phyloP scores from a whole-genome alignment of 495 filamentous ascomycete species.

The Aspergillus bertholletiae region DNA sequence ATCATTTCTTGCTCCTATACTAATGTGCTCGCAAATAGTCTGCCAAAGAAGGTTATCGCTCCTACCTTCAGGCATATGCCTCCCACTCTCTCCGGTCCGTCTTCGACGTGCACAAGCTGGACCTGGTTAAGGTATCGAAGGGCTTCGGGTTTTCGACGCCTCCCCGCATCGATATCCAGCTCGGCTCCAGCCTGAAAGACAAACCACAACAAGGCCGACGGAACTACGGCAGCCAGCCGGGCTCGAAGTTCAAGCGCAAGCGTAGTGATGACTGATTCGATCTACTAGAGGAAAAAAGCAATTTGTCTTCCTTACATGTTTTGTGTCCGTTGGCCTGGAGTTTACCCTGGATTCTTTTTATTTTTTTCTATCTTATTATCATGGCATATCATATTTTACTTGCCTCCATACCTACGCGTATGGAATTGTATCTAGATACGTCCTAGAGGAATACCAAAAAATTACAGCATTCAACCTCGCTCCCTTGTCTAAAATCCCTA shows the following conservation, averaged over 20 bases:
- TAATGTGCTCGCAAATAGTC: conserved; percentile 35
- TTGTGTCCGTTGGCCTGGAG: background rate
- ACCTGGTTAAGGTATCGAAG: conserved; percentile 90
- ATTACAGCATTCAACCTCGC: background rate
- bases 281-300: background rate
- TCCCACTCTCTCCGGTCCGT: conserved; percentile 85
- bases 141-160: conserved; percentile 86
- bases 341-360: background rate
- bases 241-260: conserved; percentile 44
- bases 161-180: conserved; percentile 84
- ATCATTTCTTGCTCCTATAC: background rate
- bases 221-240: conserved; percentile 73
- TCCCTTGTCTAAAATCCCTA: background rate
- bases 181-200: conserved; percentile 93
- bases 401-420: background rate
- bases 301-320: background rate
- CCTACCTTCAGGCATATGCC: conserved; percentile 92
- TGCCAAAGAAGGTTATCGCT: conserved; percentile 69
- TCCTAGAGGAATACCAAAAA: background rate
- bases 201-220: conserved; percentile 64
- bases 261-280: background rate
- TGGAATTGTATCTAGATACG: background rate
- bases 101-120: conserved; percentile 91
- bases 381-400: background rate
- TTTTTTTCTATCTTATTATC: background rate